Evolutionary conservation across 2,329 filamentous ascomycete genomes (phyloP).

Genomic region (Botrytis fabae): DNA sequence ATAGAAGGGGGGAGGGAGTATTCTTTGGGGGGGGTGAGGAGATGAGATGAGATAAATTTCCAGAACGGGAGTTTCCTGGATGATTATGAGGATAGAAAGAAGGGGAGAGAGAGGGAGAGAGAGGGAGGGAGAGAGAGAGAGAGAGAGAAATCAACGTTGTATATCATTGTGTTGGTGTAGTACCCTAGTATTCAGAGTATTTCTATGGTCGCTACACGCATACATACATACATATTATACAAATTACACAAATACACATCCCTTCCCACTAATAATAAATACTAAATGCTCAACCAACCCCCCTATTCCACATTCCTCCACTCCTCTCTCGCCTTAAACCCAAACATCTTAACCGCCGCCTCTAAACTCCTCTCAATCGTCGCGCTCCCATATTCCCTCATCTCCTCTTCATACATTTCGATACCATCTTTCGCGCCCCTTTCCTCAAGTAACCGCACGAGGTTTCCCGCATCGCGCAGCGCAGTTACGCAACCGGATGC

Average conservation of each 20-base stretch:
- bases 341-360: neutral
- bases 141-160: neutral
- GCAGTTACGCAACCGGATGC: neutral
- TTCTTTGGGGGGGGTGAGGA: neutral
- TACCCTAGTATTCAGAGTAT: neutral
- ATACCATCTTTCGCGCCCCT: neutral
- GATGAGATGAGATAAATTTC: too few species aligned
- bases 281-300: neutral
- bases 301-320: neutral
- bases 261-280: neutral
- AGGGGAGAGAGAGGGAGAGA: neutral
- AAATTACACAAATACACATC: neutral
- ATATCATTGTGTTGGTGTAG: neutral
- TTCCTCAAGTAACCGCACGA: neutral
- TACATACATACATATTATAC: neutral
- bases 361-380: slow-evolving; percentile 2
- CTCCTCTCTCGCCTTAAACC: neutral
- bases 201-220: neutral
- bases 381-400: slow-evolving; percentile 1
- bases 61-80: neutral
- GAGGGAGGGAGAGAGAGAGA: too few species aligned
- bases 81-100: neutral
- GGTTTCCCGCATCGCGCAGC: neutral
- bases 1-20: neutral
- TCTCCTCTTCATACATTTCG: neutral